Evolutionary conservation across 2,329 filamentous ascomycete species (phyloP).

Genomic region (Aspergillus novofumigatus): DNA sequence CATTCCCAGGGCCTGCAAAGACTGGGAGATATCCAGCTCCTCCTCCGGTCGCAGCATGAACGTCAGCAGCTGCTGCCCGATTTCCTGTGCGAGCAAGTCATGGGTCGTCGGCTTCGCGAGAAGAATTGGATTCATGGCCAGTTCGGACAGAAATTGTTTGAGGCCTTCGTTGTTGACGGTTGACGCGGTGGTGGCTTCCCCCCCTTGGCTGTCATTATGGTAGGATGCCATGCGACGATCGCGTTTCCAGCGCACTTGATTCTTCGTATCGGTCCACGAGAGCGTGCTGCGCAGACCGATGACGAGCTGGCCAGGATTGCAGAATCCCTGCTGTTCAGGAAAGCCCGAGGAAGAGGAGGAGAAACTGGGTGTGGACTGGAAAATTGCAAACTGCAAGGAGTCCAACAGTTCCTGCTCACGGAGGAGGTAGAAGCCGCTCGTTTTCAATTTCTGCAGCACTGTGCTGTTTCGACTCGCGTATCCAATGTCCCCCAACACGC

Average conservation of each 20-base stretch:
- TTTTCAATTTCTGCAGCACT: too few species aligned
- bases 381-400: too few species aligned
- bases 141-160: background rate
- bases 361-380: too few species aligned
- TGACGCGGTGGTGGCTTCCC: background rate
- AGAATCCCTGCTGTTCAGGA: too few species aligned
- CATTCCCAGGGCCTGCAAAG: constrained; percentile 20
- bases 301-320: too few species aligned
- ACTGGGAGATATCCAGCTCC: constrained; percentile 16
- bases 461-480: too few species aligned
- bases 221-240: constrained; percentile 7
- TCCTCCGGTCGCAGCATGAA: constrained; percentile 16
- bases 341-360: too few species aligned
- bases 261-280: too few species aligned
- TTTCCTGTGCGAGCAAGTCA: constrained; percentile 14
- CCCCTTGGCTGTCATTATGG: constrained; percentile 1
- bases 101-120: background rate
- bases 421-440: too few species aligned
- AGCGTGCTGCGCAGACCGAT: too few species aligned
- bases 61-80: constrained; percentile 17
- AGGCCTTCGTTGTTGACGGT: background rate
- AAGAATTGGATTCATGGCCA: background rate
- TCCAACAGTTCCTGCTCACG: too few species aligned
- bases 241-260: background rate
- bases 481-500: constrained; percentile 18